Conservation (phyloP, 139 green algal genomes). For the Chlamydomonas incerta region DNA sequence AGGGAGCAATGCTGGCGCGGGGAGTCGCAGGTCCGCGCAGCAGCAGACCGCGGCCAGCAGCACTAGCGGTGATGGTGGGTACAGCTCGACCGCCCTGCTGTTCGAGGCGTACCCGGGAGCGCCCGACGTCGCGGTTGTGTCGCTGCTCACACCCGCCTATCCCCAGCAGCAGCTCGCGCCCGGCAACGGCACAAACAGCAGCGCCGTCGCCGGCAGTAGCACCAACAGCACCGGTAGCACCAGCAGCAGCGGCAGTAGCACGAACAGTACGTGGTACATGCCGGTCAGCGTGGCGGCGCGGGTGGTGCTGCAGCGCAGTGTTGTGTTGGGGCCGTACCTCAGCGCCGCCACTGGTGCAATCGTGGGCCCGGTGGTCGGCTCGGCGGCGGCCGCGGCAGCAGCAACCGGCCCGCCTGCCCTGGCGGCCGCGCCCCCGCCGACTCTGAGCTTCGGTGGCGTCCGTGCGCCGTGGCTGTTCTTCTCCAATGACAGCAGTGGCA, state of each 20-base stretch:
- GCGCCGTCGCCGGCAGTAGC: no score
- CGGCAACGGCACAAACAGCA: no score
- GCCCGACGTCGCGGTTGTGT: not conserved
- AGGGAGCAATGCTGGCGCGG: no score
- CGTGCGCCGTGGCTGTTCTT: no score
- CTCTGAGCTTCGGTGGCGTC: not conserved
- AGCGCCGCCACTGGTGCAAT: not conserved
- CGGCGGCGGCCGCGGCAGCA: not conserved
- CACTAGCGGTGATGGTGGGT: no score
- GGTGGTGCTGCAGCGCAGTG: conserved; percentile 14
- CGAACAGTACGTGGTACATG: not conserved
- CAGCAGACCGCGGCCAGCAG: no score
- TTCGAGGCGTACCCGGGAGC: conserved; percentile 10
- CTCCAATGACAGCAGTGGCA: no score
- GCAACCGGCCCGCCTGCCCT: not conserved
- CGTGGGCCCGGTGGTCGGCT: not conserved
- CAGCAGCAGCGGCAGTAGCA: not conserved
- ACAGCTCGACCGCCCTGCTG: no score
- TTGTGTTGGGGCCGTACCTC: not conserved
- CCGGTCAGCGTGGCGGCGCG: not conserved
- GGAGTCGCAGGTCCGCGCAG: no score
- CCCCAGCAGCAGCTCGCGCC: no score
- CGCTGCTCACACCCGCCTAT: not conserved
- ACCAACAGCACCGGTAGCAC: not conserved
- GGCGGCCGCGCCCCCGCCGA: no score